These are phyloP conservation scores for Tuber microsphaerosporum DNA, from an alignment of 495 filamentous ascomycete genomes.

Conservation along the genomic window DNA sequence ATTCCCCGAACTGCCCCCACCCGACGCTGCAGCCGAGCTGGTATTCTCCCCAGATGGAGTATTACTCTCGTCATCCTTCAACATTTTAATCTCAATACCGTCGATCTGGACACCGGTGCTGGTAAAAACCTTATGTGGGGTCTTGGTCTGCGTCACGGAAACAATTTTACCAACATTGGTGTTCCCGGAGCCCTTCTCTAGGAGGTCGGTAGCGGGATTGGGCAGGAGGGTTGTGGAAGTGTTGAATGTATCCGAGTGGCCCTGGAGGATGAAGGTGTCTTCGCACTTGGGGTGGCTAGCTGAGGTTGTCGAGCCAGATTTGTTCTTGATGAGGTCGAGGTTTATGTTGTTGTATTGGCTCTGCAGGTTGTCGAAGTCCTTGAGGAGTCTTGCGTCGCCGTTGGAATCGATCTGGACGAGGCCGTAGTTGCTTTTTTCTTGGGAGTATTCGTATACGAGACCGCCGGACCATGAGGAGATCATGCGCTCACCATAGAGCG, in stretches of 20 bases:
- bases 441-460: conserved; percentile 85
- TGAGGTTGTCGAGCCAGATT: conserved; percentile 1
- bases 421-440: conserved; percentile 69
- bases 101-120: conserved; percentile 51
- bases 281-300: conserved; percentile 17
- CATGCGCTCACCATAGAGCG: conserved; percentile 77
- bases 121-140: conserved; percentile 49
- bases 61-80: conserved; percentile 52
- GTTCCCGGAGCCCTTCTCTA: conserved; percentile 45
- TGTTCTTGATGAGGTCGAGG: conserved; percentile 22
- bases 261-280: conserved; percentile 16
- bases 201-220: conserved; percentile 22
- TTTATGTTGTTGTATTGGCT: conserved; percentile 34
- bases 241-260: conserved; percentile 43
- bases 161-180: conserved; percentile 32
- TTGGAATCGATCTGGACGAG: conserved; percentile 58
- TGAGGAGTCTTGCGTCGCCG: conserved; percentile 57
- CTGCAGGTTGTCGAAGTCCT: conserved; percentile 71
- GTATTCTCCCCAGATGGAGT: conserved; percentile 47
- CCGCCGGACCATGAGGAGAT: conserved; percentile 72
- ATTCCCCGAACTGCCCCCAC: background rate
- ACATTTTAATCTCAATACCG: conserved; percentile 50
- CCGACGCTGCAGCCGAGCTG: background rate
- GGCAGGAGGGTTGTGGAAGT: conserved; percentile 42
- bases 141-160: conserved; percentile 20